Base-by-base conservation (phyloP, 345 rosid species). In the Jatropha curcas region DNA sequence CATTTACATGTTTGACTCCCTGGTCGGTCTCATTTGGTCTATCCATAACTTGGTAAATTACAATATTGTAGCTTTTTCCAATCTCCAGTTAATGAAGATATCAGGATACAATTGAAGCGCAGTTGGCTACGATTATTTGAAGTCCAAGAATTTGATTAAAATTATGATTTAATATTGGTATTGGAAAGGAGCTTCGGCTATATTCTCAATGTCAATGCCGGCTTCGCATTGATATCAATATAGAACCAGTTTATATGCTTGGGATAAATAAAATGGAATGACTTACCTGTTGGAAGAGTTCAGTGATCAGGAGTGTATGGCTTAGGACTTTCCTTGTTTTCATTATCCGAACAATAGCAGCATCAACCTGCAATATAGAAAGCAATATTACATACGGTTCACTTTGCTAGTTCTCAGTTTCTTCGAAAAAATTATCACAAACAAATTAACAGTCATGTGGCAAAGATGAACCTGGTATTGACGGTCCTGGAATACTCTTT, bases 301-400 rank as follows among this genome's bases (percentile, higher is more conserved):
- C 99, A n/a, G 99, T 95, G 74, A 95, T 95, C 63, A 95, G 80
- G 81, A 92, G 99, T 4, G 99, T 95, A 86, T 95, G 99, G 76
- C 99, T 95, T 30, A 92, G 86, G 62, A 92, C 90, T 84, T 95
- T 95, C 85, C 99, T 85, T 0, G 99, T 95, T 90, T 95, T 95
- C 99, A 95, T 95, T 77, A 95, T 91, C 64, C 98, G 87, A 66
- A 95, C 99, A 79, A 95, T 92, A 19, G 99, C 99, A 70, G 99
- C 99, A 86, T 95, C 99, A 57, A 95, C 90, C 98, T 95, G 87
- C 43, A 37, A 60, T 8, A 43, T 5, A 69, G 48, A 3, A 50
- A 34, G 69, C 53, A 19, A 63, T 25, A 74, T 16, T 31, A 37
- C 50, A 28, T n/a, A 64, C 34, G 30, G 30, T 62, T 69, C 19